phyloP scores from a whole-genome alignment of 2,329 filamentous ascomycete species.

The Calonectria fujianensis region DNA sequence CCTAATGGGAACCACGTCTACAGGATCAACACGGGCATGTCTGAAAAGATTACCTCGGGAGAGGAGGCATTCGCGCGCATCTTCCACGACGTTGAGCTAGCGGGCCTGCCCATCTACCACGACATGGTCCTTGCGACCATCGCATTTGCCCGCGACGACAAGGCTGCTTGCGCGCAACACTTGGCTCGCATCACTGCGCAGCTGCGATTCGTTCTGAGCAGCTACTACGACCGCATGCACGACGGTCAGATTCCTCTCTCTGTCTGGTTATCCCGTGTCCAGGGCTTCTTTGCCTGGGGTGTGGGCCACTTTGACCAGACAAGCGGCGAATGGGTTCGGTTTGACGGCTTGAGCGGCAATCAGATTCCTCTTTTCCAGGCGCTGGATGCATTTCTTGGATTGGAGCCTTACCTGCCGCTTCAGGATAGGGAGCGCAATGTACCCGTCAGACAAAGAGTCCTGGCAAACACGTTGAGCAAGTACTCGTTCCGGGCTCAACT shows the following conservation, averaged over 20 bases:
- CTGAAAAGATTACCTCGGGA: background rate
- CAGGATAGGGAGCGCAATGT: background rate
- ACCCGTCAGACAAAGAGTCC: background rate
- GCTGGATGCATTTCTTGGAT: background rate
- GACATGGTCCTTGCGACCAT: background rate
- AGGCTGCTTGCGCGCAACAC: background rate
- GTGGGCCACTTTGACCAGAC: background rate
- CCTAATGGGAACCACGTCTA: background rate
- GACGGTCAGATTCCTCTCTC: constrained; percentile 4
- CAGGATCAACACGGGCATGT: background rate
- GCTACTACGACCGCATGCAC: constrained; percentile 12
- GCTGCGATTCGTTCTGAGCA: background rate
- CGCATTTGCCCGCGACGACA: background rate
- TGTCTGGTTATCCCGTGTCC: background rate
- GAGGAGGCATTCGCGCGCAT: constrained; percentile 5
- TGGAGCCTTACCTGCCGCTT: background rate
- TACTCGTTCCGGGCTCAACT: background rate
- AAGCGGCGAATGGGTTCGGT: background rate
- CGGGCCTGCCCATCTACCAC: background rate
- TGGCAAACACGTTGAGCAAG: background rate
- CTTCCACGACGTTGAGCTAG: background rate
- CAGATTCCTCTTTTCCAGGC: constrained; percentile 2
- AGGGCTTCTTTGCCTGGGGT: constrained; percentile 6
- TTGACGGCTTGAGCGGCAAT: background rate
- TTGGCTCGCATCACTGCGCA: background rate